Evolutionary conservation across 352 stramenopile species (phyloP).

Genomic region (Phytopythium vexans): DNA sequence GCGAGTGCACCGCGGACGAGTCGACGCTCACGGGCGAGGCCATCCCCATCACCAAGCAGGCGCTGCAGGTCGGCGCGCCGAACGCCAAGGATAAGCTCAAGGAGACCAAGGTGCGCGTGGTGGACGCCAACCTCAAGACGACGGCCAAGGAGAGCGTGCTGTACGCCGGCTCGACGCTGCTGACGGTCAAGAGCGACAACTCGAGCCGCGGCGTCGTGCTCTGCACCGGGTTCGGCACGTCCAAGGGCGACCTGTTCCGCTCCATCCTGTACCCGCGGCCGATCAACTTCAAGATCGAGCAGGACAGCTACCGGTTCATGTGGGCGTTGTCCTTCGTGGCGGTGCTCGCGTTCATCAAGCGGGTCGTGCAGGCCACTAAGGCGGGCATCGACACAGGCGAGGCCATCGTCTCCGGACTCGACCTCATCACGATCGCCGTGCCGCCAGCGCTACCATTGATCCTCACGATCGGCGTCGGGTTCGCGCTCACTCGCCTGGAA

Average conservation of each 20-base stretch:
- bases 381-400: slow-evolving; percentile 23
- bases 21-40: slow-evolving; percentile 76
- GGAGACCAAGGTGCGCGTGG: slow-evolving; percentile 5
- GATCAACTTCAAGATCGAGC: slow-evolving; percentile 59
- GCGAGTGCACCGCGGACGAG: slow-evolving; percentile 72
- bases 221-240: slow-evolving; percentile 57
- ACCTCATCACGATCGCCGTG: slow-evolving; percentile 65
- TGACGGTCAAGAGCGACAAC: slow-evolving; percentile 26
- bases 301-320: slow-evolving; percentile 75
- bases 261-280: slow-evolving; percentile 59
- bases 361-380: slow-evolving; percentile 31
- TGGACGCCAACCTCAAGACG: slow-evolving; percentile 40
- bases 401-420: slow-evolving; percentile 42
- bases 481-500: slow-evolving; percentile 53
- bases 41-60: slow-evolving; percentile 76
- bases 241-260: slow-evolving; percentile 72
- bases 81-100: slow-evolving; percentile 46
- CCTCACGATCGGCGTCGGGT: slow-evolving; percentile 58
- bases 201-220: slow-evolving; percentile 54
- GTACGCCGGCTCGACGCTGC: slow-evolving; percentile 54
- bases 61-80: slow-evolving; percentile 13
- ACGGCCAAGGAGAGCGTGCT: slow-evolving; percentile 49
- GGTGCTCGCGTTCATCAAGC: slow-evolving; percentile 53
- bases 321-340: slow-evolving; percentile 47
- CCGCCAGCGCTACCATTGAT: slow-evolving; percentile 61